Percentiles rank a stretch among this genome's conserved stretches.
Evolutionary conservation across 495 filamentous ascomycete genomes (phyloP).

Genomic region (Talaromyces nanjingensis): DNA sequence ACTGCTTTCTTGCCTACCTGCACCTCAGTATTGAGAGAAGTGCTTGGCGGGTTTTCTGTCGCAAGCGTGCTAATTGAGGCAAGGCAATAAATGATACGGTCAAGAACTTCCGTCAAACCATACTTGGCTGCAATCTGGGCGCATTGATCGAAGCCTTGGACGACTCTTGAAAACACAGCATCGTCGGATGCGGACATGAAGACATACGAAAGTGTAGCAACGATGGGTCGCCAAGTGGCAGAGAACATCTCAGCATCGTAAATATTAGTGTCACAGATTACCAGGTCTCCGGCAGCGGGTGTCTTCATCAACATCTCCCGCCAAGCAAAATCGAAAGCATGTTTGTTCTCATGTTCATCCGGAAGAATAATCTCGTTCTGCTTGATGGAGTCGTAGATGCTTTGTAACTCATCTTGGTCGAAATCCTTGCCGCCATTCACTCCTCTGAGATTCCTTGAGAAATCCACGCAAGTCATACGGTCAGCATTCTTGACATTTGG

Average conservation of each 20-base stretch:
- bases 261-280: constrained; percentile 83
- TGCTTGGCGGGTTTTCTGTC: constrained; percentile 67
- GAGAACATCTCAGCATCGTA: constrained; percentile 98
- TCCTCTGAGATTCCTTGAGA: constrained; percentile 80
- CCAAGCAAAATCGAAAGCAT: constrained; percentile 97
- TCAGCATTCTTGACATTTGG: constrained; percentile 74
- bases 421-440: constrained; percentile 86
- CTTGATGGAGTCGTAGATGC: constrained; percentile 87
- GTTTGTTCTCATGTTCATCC: constrained; percentile 92
- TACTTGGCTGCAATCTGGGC: constrained; percentile 88
- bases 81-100: constrained; percentile 84
- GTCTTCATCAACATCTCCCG: constrained; percentile 87
- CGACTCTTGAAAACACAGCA: constrained; percentile 87
- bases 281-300: constrained; percentile 62
- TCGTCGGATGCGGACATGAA: constrained; percentile 99
- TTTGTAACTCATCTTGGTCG: constrained; percentile 72
- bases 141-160: constrained; percentile 93
- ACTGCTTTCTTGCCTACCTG: constrained; percentile 87
- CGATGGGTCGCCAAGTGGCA: constrained; percentile 89
- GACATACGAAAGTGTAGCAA: constrained; percentile 93
- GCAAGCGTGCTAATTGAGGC: constrained; percentile 85
- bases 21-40: constrained; percentile 89
- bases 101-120: constrained; percentile 74
- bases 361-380: constrained; percentile 92
- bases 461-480: constrained; percentile 77